These are phyloP conservation scores for Raddia guianensis DNA, from an alignment of 176 grass and related monocot species.

Conservation along the genomic window DNA sequence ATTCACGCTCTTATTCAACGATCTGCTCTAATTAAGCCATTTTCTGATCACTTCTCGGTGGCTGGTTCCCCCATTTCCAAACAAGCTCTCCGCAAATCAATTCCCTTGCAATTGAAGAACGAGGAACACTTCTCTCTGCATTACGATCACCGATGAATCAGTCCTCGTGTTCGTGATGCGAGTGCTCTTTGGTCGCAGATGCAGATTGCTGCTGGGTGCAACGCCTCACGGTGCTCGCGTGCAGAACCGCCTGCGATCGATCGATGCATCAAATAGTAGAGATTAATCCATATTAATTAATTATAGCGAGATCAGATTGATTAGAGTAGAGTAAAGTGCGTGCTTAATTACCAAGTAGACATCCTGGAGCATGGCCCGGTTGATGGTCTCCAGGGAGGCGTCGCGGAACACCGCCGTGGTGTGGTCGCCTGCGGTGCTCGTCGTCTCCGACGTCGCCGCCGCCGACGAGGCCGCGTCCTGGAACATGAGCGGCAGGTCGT, in stretches of 20 bases:
- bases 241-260: constrained; percentile 6
- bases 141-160: too few species aligned
- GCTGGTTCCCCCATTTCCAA: too few species aligned
- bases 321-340: not conserved
- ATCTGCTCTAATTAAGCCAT: too few species aligned
- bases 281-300: not conserved
- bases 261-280: not conserved
- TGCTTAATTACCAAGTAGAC: not conserved
- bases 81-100: too few species aligned
- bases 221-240: not conserved
- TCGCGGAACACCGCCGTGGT: not conserved
- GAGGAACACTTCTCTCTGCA: too few species aligned
- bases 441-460: not conserved
- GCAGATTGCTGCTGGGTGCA: not conserved
- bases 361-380: constrained; percentile 22
- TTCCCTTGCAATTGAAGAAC: too few species aligned
- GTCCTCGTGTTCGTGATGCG: too few species aligned
- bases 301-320: not conserved
- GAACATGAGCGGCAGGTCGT: constrained; percentile 17
- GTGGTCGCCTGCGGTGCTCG: not conserved
- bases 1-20: too few species aligned
- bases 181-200: not conserved
- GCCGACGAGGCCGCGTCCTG: not conserved
- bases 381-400: constrained; percentile 7
- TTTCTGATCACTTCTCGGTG: too few species aligned